Conservation (phyloP, 164 flowering plant species). For the Kalanchoe fedtschenkoi region DNA sequence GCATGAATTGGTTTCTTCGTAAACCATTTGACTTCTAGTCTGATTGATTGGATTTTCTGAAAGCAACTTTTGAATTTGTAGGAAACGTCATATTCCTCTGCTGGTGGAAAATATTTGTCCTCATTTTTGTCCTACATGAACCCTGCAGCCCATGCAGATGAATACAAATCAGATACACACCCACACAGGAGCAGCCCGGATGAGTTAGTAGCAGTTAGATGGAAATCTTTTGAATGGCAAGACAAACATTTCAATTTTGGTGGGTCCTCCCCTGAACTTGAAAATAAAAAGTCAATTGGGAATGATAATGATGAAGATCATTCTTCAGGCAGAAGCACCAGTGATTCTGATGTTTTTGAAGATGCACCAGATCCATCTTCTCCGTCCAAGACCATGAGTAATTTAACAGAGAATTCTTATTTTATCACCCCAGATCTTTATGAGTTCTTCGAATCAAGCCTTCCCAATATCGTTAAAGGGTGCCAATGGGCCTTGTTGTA, state of each 20-base stretch:
- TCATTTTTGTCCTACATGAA: neutral
- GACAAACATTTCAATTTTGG: no score
- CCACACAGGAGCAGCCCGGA: no score
- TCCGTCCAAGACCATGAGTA: slow-evolving; percentile 22
- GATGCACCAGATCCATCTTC: slow-evolving; percentile 12
- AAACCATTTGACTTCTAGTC: no score
- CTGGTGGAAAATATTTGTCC: neutral
- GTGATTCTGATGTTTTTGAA: neutral
- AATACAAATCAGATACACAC: no score
- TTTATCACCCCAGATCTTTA: slow-evolving; percentile 58
- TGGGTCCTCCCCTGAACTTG: neutral
- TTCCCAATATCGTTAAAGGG: slow-evolving; percentile 93
- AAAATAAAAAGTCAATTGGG: neutral
- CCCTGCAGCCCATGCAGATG: neutral
- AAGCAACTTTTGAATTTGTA: neutral
- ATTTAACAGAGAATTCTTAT: slow-evolving; percentile 51
- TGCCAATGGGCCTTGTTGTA: slow-evolving; percentile 84
- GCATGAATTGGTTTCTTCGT: neutral
- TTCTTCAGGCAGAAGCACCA: neutral
- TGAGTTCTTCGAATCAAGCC: slow-evolving; percentile 59
- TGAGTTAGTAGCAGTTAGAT: no score
- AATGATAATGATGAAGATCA: neutral
- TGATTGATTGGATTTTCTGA: neutral
- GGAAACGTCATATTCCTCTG: neutral
- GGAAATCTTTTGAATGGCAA: no score